Percentiles rank a stretch among this genome's conserved stretches.
These are phyloP conservation scores for Podila minutissima DNA, from an alignment of 192 early-diverging fungal species.

Conservation along the genomic window DNA sequence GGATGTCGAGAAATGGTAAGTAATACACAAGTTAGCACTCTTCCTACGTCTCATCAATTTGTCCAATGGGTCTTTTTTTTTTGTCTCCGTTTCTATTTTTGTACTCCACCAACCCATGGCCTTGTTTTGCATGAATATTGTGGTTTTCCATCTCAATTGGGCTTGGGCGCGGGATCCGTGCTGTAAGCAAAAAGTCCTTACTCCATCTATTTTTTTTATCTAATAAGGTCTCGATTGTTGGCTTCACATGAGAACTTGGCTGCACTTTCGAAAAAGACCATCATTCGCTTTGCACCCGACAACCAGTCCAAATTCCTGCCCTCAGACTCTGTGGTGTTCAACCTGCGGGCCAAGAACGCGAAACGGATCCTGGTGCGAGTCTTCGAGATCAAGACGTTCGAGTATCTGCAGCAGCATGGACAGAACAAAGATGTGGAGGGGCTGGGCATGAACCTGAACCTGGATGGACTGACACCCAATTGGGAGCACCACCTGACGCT, in stretches of 20 bases:
- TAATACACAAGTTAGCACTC: background rate
- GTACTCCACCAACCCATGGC: background rate
- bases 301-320: conserved; percentile 30
- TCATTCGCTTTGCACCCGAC: conserved; percentile 22
- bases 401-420: conserved; percentile 47
- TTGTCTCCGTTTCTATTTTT: background rate
- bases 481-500: conserved; percentile 49
- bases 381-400: conserved; percentile 56
- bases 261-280: conserved; percentile 22
- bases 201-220: background rate
- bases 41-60: no score
- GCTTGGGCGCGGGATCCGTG: background rate
- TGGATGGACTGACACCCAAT: conserved; percentile 60
- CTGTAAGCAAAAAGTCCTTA: no score
- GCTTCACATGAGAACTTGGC: conserved; percentile 18
- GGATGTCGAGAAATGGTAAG: conserved; percentile 32
- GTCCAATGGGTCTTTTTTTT: background rate
- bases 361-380: conserved; percentile 51
- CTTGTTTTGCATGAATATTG: no score
- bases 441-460: conserved; percentile 24
- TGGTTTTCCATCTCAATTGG: background rate
- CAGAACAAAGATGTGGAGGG: background rate
- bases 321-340: conserved; percentile 45
- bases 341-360: conserved; percentile 53
- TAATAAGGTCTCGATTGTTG: conserved; percentile 24